These are phyloP conservation scores for Ogataea methylovora DNA, from an alignment of 805 yeast species.

Conservation along the genomic window DNA sequence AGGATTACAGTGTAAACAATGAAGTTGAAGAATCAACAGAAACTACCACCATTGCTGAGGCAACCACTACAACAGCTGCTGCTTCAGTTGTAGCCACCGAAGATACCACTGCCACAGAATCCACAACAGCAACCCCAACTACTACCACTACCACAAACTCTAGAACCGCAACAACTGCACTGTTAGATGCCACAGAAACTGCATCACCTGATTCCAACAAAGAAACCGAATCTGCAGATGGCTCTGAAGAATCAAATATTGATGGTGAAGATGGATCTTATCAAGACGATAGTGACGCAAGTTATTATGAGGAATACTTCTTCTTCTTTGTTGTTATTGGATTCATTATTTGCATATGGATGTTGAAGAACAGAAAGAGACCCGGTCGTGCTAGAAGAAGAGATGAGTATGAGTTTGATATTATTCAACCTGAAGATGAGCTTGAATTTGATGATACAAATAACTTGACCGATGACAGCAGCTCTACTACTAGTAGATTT, in stretches of 20 bases:
- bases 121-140: conserved; percentile 7
- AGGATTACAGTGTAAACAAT: conserved; percentile 35
- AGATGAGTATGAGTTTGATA: conserved; percentile 71
- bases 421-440: conserved; percentile 57
- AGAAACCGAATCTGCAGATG: conserved; percentile 1
- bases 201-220: conserved; percentile 8
- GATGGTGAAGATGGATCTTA: conserved; percentile 14
- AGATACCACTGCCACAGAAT: conserved; percentile 5
- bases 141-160: conserved; percentile 8
- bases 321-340: conserved; percentile 54
- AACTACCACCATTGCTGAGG: neutral
- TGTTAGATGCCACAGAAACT: conserved; percentile 6
- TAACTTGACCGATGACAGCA: conserved; percentile 27
- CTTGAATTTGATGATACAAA: conserved; percentile 23
- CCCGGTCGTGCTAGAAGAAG: conserved; percentile 44
- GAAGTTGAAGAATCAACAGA: conserved; percentile 6
- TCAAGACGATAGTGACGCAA: conserved; percentile 6
- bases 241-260: conserved; percentile 8
- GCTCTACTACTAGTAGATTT: neutral
- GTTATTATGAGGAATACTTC: conserved; percentile 55
- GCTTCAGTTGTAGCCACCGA: neutral
- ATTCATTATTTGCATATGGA: conserved; percentile 36
- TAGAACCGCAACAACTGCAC: conserved; percentile 6
- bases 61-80: neutral
- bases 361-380: conserved; percentile 29